Conservation (phyloP, 768 basidiomycete genomes). For the Artomyces pyxidatus region DNA sequence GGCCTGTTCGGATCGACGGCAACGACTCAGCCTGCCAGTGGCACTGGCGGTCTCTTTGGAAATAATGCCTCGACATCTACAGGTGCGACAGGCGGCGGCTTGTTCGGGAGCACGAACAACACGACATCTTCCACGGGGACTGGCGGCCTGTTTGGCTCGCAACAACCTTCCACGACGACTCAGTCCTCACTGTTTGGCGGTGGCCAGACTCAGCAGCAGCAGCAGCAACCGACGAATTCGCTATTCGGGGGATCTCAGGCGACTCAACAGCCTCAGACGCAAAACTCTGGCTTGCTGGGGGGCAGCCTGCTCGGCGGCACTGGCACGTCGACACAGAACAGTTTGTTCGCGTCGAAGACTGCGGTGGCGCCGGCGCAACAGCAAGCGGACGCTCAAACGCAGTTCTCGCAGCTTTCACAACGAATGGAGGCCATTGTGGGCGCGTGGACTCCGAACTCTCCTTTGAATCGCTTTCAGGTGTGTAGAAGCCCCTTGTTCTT, state of each 20-base stretch:
- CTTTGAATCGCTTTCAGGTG: constrained; percentile 78
- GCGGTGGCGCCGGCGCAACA: constrained; percentile 31
- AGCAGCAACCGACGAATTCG: constrained; percentile 14
- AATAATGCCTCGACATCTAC: constrained; percentile 3
- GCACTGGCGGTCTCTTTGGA: constrained; percentile 19
- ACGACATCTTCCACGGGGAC: constrained; percentile 1
- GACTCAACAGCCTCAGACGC: background rate
- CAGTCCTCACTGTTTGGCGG: constrained; percentile 12
- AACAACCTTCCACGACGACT: constrained; percentile 2
- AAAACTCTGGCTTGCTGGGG: constrained; percentile 15
- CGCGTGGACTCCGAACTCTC: constrained; percentile 64
- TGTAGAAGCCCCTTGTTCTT: constrained; percentile 12
- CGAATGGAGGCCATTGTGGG: constrained; percentile 56
- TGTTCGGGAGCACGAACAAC: constrained; percentile 21
- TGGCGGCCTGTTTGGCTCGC: constrained; percentile 19
- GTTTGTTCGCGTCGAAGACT: constrained; percentile 19
- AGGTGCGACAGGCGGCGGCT: constrained; percentile 19
- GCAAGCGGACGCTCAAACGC: constrained; percentile 52
- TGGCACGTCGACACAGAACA: constrained; percentile 21
- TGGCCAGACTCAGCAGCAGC: constrained; percentile 6
- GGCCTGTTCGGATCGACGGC: constrained; percentile 10
- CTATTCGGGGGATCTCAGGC: constrained; percentile 13
- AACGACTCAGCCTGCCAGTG: constrained; percentile 11
- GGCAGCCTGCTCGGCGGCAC: constrained; percentile 11
- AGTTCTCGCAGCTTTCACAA: constrained; percentile 45